Base-by-base conservation (phyloP, 2,329 filamentous ascomycete genomes). In the Aspergillus viridinutans region DNA sequence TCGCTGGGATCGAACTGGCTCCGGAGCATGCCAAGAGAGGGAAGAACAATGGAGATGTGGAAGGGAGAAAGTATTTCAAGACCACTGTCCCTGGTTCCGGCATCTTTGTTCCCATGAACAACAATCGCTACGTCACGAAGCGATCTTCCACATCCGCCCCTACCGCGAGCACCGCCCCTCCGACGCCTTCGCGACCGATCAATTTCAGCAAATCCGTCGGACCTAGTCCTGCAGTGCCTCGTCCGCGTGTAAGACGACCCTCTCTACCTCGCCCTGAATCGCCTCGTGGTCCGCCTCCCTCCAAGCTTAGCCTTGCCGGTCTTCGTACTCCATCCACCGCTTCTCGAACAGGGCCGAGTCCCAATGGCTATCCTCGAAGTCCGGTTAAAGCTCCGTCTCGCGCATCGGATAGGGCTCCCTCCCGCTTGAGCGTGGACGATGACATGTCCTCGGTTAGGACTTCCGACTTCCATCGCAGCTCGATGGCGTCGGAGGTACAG, bases 31-130 rank as follows among this genome's bases (percentile, higher is more conserved):
- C 92, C 35, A 75, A 82, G 52, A 85, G 89, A 70, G 94, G 94
- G 35, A 99, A 99, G 81, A 99, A 99, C 71, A 95, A 85, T 68
- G 94, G 94, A 61, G 92, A 96, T 73, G 94, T 97, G 54, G 93
- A 97, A 65, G 94, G 93, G 43, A 80, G 79, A 58, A 79, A 79
- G 55, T 99, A 99, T 76, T 99, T 99, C 73, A 82, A 80, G 38
- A 96, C 94, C 10, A 82, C 83, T 3, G 77, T 87, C 23, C 84
- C 90, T 0, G 91, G 91, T 60, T 86, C 94, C 2, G 94, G 94
- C 59, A 97, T 99, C 68, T 99, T 99, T 71, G 82, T 99, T 14
- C 94, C 94, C 3, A 79, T 94, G 17, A 85, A 87, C 72, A 94
- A 95, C 72, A 90, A 90, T 35, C 81, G 75, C 62, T 76, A 76